phyloP scores from a whole-genome alignment of 2,329 filamentous ascomycete species.

The Neofusicoccum ribis region DNA sequence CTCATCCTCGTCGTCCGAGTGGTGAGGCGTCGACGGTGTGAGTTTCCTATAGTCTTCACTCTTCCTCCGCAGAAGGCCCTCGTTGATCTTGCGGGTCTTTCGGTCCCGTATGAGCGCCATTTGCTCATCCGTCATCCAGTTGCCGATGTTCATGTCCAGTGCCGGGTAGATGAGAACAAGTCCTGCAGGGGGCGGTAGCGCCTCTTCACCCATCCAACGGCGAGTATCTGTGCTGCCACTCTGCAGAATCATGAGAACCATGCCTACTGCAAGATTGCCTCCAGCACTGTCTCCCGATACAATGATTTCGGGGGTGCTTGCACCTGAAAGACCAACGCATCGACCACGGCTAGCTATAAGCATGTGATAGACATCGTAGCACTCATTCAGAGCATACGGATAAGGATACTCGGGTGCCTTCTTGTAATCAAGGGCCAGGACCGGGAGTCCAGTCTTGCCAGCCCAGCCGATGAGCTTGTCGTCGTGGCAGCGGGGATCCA shows the following conservation, averaged over 20 bases:
- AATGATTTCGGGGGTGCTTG: constrained; percentile 65
- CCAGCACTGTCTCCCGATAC: constrained; percentile 80
- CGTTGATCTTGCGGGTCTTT: constrained; percentile 73
- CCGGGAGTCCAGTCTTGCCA: constrained; percentile 79
- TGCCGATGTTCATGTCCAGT: constrained; percentile 95
- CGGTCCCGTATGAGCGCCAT: constrained; percentile 91
- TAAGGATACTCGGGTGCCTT: constrained; percentile 85
- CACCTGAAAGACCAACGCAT: constrained; percentile 73
- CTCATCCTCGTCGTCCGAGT: constrained; percentile 72
- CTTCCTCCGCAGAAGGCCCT: constrained; percentile 76
- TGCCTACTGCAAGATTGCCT: constrained; percentile 76
- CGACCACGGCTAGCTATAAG: constrained; percentile 71
- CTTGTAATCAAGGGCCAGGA: constrained; percentile 87
- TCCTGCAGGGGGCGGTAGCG: constrained; percentile 75
- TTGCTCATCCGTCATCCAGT: constrained; percentile 99
- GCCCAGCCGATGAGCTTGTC: constrained; percentile 95
- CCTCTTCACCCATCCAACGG: constrained; percentile 56
- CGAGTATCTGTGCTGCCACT: constrained; percentile 60
- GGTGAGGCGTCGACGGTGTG: constrained; percentile 76
- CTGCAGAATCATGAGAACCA: constrained; percentile 87
- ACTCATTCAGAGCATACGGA: constrained; percentile 82
- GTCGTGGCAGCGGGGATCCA: constrained; percentile 92
- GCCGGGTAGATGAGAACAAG: constrained; percentile 85
- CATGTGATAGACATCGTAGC: constrained; percentile 79
- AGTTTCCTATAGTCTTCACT: constrained; percentile 84